These are phyloP conservation scores for Fusarium avenaceum DNA, from an alignment of 2,329 filamentous ascomycete species.

Conservation along the genomic window DNA sequence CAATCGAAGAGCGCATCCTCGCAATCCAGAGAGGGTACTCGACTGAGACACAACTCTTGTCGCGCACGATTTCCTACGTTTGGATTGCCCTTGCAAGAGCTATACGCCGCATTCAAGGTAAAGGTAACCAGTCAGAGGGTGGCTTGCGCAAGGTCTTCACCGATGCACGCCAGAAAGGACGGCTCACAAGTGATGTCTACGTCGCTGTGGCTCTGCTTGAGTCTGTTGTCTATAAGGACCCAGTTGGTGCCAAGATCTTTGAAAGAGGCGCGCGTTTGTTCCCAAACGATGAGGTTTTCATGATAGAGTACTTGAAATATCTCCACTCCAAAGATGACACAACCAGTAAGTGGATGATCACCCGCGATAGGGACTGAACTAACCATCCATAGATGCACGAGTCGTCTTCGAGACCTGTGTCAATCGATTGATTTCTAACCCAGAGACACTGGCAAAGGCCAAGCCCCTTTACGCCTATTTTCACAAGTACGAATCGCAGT, in stretches of 20 bases:
- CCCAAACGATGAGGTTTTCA: slow-evolving; percentile 92
- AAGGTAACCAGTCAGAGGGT: slow-evolving; percentile 73
- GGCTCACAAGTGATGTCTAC: slow-evolving; percentile 94
- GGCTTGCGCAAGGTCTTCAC: slow-evolving; percentile 91
- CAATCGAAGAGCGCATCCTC: slow-evolving; percentile 74
- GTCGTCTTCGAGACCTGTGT: slow-evolving; percentile 97
- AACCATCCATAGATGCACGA: slow-evolving; percentile 77
- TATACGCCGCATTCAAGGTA: slow-evolving; percentile 94
- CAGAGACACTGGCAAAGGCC: slow-evolving; percentile 79
- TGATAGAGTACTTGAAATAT: slow-evolving; percentile 96
- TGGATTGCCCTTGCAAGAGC: slow-evolving; percentile 97
- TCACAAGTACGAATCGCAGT: slow-evolving; percentile 94
- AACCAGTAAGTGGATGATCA: slow-evolving; percentile 76
- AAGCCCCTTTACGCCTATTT: slow-evolving; percentile 92
- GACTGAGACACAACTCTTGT: slow-evolving; percentile 80
- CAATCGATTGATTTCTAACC: slow-evolving; percentile 81
- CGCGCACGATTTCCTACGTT: slow-evolving; percentile 87
- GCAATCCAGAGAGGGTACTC: slow-evolving; percentile 76
- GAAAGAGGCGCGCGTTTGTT: slow-evolving; percentile 94
- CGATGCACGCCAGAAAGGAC: slow-evolving; percentile 87
- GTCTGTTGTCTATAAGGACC: slow-evolving; percentile 95
- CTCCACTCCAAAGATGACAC: slow-evolving; percentile 92
- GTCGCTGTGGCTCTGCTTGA: slow-evolving; percentile 93
- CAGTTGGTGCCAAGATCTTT: slow-evolving; percentile 93
- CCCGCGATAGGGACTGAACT: slow-evolving; percentile 20